A percentile compares a stretch with the other conserved stretches of the same genome.
phyloP scores from a whole-genome alignment of 331 rosid genomes.

The Erythrophleum ivorense region DNA sequence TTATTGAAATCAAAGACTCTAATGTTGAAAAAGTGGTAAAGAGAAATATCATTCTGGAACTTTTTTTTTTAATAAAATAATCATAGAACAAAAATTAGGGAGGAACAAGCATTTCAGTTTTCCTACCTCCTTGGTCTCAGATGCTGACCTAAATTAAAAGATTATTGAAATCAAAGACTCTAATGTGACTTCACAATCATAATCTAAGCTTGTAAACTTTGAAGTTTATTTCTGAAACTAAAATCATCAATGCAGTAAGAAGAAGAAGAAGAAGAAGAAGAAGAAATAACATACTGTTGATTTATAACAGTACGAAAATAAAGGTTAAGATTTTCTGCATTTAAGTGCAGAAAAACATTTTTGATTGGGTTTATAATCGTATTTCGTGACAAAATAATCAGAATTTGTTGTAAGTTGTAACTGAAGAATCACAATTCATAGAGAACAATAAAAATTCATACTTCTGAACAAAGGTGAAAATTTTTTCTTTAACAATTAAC shows the following conservation, averaged over 20 bases:
- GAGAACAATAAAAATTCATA: background rate
- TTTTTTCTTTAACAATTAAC: background rate
- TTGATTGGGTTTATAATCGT: no score
- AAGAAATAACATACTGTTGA: background rate
- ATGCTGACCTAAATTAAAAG: background rate
- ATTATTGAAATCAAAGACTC: no score
- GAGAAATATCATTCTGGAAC: no score
- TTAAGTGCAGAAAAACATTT: no score
- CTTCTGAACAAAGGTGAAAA: background rate
- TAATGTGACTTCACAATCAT: background rate
- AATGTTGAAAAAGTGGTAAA: no score
- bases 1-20: no score
- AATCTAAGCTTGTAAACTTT: background rate
- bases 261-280: background rate
- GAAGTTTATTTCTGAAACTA: background rate
- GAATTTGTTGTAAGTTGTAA: no score
- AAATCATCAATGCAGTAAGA: background rate
- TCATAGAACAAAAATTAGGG: background rate
- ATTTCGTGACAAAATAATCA: no score
- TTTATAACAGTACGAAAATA: background rate
- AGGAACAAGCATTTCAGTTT: background rate
- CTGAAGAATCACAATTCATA: background rate
- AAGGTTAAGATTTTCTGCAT: background rate
- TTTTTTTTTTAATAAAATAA: no score
- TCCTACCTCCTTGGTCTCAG: background rate